Percentiles rank a stretch among this genome's conserved stretches.
phyloP scores from a whole-genome alignment of 495 filamentous ascomycete genomes.

The Annulohypoxylon nitens region DNA sequence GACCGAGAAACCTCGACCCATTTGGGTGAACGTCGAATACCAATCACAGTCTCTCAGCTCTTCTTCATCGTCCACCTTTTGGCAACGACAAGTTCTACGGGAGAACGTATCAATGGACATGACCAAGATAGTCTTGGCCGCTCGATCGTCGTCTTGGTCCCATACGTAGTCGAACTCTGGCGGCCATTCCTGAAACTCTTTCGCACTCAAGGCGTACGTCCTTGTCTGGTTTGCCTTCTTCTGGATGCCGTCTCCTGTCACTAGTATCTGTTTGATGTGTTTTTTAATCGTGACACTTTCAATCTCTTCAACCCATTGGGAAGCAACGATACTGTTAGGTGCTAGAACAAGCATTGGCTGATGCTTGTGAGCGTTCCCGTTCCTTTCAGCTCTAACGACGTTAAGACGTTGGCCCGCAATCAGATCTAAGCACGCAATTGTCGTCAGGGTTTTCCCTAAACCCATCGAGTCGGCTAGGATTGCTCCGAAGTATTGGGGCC shows the following conservation, averaged over 20 bases:
- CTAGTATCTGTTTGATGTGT: constrained; percentile 33
- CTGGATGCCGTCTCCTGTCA: constrained; percentile 35
- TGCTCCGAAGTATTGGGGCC: constrained; percentile 67
- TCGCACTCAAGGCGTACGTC: constrained; percentile 8
- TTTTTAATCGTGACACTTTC: neutral
- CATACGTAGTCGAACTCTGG: constrained; percentile 31
- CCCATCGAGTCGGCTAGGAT: constrained; percentile 96
- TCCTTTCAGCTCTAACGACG: neutral
- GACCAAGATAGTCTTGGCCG: constrained; percentile 33
- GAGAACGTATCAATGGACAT: constrained; percentile 47
- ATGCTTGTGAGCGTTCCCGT: constrained; percentile 19
- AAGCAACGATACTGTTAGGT: constrained; percentile 43
- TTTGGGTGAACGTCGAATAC: constrained; percentile 36
- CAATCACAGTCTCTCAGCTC: neutral
- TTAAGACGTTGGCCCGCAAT: constrained; percentile 42
- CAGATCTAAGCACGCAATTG: constrained; percentile 40
- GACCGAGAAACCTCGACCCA: constrained; percentile 42
- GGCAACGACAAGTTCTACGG: constrained; percentile 34
- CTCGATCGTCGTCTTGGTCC: constrained; percentile 25
- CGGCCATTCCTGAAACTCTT: constrained; percentile 37
- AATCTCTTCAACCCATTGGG: constrained; percentile 47
- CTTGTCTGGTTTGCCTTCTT: neutral
- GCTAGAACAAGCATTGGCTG: constrained; percentile 43
- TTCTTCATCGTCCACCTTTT: neutral
- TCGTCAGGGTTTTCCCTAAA: constrained; percentile 82